Evolutionary conservation across 2,329 filamentous ascomycete species (phyloP).

Genomic region (Endoconidiophora polonica): DNA sequence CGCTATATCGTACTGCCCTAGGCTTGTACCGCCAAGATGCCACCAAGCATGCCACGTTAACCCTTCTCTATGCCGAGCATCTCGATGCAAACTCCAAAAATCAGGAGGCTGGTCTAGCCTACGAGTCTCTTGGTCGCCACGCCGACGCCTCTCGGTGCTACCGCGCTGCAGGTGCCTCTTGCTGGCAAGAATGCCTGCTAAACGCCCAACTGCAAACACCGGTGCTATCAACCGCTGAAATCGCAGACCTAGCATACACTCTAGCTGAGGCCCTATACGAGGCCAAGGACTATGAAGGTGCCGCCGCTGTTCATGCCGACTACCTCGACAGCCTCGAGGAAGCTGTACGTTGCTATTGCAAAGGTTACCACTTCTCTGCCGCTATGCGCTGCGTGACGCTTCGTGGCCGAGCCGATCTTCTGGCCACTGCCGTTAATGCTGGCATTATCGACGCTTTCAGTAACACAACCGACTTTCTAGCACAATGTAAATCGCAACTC

Average conservation of each 20-base stretch:
- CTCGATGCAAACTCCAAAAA: conserved; percentile 60
- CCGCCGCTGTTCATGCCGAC: conserved; percentile 65
- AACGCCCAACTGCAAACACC: conserved; percentile 51
- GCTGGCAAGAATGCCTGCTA: conserved; percentile 85
- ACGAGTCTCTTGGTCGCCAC: conserved; percentile 70
- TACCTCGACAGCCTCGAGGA: conserved; percentile 57
- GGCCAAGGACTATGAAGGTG: conserved; percentile 65
- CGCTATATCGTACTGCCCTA: conserved; percentile 62
- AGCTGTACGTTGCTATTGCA: conserved; percentile 66
- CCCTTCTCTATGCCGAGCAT: conserved; percentile 60
- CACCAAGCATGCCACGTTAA: conserved; percentile 48
- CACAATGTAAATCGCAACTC: conserved; percentile 80
- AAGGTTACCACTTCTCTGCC: conserved; percentile 72
- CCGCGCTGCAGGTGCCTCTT: conserved; percentile 53
- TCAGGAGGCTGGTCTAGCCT: conserved; percentile 76
- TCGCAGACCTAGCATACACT: conserved; percentile 50
- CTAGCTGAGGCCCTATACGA: conserved; percentile 70
- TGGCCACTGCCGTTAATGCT: conserved; percentile 54
- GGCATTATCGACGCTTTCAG: conserved; percentile 69
- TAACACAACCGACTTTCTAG: conserved; percentile 74
- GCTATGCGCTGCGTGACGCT: conserved; percentile 64
- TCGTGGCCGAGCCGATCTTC: conserved; percentile 41
- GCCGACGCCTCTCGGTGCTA: conserved; percentile 65
- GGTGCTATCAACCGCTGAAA: conserved; percentile 40
- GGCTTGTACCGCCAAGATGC: conserved; percentile 70